Percentiles rank a stretch among this genome's conserved stretches.
Conservation (phyloP, 2,329 filamentous ascomycete genomes). For the Stromatinia cepivora region DNA sequence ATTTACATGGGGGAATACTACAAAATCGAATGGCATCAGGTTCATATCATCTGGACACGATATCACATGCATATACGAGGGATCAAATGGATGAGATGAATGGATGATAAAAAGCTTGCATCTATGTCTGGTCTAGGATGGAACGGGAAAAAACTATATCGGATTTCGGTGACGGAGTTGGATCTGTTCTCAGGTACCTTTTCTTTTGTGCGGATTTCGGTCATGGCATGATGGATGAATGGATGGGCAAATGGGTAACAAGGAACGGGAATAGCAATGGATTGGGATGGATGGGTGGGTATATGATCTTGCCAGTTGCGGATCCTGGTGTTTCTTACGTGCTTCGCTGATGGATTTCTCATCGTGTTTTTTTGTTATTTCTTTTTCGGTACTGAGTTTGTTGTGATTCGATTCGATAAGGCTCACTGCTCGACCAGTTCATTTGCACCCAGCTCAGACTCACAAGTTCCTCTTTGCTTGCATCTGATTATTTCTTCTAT, state of each 20-base stretch:
- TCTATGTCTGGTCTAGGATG: slow-evolving; percentile 19
- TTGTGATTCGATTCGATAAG: background rate
- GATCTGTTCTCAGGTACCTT: background rate
- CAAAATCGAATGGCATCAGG: slow-evolving; percentile 9
- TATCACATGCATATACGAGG: background rate
- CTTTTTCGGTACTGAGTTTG: background rate
- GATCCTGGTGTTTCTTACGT: slow-evolving; percentile 18
- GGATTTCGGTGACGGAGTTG: slow-evolving; percentile 12
- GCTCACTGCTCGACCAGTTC: background rate
- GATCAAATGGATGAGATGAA: background rate
- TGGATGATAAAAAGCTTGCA: slow-evolving; percentile 15
- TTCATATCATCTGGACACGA: background rate
- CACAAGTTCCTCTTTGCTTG: slow-evolving; percentile 18
- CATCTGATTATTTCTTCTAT: slow-evolving; percentile 17
- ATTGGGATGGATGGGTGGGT: slow-evolving; percentile 8
- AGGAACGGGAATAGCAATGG: background rate
- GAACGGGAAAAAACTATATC: slow-evolving; percentile 4
- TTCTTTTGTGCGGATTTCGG: background rate
- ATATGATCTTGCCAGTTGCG: slow-evolving; percentile 18
- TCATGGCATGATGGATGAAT: slow-evolving; percentile 14
- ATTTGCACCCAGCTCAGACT: background rate
- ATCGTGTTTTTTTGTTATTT: slow-evolving; percentile 2
- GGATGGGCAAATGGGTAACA: slow-evolving; percentile 12
- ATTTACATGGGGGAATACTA: slow-evolving; percentile 15
- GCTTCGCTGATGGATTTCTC: slow-evolving; percentile 3